Evolutionary conservation across 2,329 filamentous ascomycete genomes (phyloP), one percentile per base, ranked within the genome.

Genomic region (Cercospora sp.): DNA sequence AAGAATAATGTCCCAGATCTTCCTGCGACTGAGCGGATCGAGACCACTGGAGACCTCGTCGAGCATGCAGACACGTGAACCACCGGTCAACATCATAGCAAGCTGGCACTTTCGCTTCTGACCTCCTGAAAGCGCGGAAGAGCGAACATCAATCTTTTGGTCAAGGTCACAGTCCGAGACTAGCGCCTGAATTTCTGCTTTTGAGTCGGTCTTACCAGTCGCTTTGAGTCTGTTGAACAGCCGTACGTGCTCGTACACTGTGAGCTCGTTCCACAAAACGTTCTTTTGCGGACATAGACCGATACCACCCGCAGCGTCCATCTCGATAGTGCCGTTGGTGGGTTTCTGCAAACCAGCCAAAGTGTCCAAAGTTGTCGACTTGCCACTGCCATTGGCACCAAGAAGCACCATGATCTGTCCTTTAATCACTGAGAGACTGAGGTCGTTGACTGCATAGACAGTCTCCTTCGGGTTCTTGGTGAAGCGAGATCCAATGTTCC

Each of bases 81-180:
- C 93, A 69, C 94, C 94, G 3, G 92, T 96, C 73, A 97, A 89
- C 93, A 97, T 97, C 88, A 97, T 94, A 5, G 93, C 93, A 2
- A 97, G 84, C 78, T 97, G 94, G 8, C 97, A 84, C 78, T 97
- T 97, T 63, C 94, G 85, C 81, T 97, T 97, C 79, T 97, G 94
- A 0, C 94, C 94, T 8, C 94, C 94, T 2, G 93, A 97, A 0
- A 97, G 83, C 0, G 92, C 96, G 75, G 88, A 89, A 0, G 93
- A 87, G 68, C 85, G 83, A 0, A 93, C 90, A 40, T 88, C 86
- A 48, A 88, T 82, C 80, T 97, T 97, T 63, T 88, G 84, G 23
- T 85, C 86, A 1, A 97, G 85, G 77, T 97, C 94, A 71, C 95
- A 89, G 0, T 88, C 85, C 5, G 80, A 80, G 62, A 95, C 88